These are phyloP conservation scores for Backusella psychrophila DNA, from an alignment of 192 early-diverging fungal species.

Conservation along the genomic window DNA sequence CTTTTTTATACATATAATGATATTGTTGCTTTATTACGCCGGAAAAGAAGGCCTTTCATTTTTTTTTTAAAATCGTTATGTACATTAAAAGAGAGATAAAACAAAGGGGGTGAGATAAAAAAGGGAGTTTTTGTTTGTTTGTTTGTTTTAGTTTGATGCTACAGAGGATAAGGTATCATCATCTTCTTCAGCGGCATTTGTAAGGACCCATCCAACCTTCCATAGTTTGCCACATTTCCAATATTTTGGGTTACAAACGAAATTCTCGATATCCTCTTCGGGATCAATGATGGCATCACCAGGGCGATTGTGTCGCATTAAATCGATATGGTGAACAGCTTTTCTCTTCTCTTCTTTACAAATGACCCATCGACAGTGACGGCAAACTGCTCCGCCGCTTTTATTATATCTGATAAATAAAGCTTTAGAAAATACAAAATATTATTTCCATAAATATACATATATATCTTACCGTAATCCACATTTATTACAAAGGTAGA, in stretches of 20 bases:
- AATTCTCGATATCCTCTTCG: slow-evolving; percentile 37
- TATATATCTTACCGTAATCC: slow-evolving; percentile 28
- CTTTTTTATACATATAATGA: background rate
- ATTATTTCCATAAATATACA: background rate
- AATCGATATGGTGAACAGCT: slow-evolving; percentile 30
- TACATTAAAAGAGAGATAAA: background rate
- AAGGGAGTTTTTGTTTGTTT: background rate
- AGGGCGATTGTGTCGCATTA: slow-evolving; percentile 30
- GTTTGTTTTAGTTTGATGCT: background rate
- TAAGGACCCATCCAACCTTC: slow-evolving; percentile 37
- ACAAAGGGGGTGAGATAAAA: background rate
- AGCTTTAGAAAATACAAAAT: background rate
- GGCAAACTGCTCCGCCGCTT: slow-evolving; percentile 29
- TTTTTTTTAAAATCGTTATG: background rate
- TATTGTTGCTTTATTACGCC: background rate
- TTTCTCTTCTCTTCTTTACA: slow-evolving; percentile 39
- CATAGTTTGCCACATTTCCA: slow-evolving; percentile 35
- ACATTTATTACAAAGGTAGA: slow-evolving; percentile 40
- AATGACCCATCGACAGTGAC: slow-evolving; percentile 36
- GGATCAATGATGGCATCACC: slow-evolving; percentile 18
- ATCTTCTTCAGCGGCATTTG: slow-evolving; percentile 12
- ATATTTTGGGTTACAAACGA: slow-evolving; percentile 36
- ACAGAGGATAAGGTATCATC: slow-evolving; percentile 13
- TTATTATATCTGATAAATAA: slow-evolving; percentile 29
- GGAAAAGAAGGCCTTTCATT: background rate